Conservation (phyloP, 257 asterid species). For the Penstemon barbatus region DNA sequence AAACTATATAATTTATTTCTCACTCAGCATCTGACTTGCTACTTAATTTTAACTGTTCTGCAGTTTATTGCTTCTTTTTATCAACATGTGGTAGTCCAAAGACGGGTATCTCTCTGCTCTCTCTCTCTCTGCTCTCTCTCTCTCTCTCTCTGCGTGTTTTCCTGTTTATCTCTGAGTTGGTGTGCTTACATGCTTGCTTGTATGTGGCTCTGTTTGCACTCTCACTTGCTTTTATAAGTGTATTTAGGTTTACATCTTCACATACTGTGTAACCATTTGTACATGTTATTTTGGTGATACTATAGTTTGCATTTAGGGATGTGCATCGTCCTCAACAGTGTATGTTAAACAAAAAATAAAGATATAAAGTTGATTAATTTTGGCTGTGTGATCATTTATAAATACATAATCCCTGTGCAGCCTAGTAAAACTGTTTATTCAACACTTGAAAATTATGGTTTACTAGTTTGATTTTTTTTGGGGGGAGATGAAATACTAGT, state of each 20-base stretch:
- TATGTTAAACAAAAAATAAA: neutral
- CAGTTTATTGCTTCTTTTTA: constrained; percentile 96
- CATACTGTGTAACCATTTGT: neutral
- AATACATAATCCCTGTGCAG: constrained; percentile 9
- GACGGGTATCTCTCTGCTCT: constrained; percentile 64
- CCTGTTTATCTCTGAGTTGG: neutral
- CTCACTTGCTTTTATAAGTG: constrained; percentile 13
- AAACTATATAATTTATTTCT: constrained; percentile 19
- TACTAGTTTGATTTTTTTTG: neutral
- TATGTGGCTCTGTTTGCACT: neutral
- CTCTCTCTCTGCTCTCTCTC: constrained; percentile 7
- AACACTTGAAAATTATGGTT: neutral
- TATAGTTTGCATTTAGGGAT: neutral
- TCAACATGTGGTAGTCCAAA: constrained; percentile 93
- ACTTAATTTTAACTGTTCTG: constrained; percentile 30
- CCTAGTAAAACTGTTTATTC: neutral
- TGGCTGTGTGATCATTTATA: constrained; percentile 6
- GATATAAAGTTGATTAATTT: neutral
- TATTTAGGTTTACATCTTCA: constrained; percentile 19
- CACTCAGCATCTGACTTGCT: constrained; percentile 14
- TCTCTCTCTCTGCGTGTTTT: neutral
- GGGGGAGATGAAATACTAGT: too few species aligned
- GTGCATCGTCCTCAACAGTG: constrained; percentile 7
- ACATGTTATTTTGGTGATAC: neutral
- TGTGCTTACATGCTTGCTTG: neutral